These are phyloP conservation scores for Luffa acutangula DNA, from an alignment of 306 rosid genomes.

Conservation along the genomic window DNA sequence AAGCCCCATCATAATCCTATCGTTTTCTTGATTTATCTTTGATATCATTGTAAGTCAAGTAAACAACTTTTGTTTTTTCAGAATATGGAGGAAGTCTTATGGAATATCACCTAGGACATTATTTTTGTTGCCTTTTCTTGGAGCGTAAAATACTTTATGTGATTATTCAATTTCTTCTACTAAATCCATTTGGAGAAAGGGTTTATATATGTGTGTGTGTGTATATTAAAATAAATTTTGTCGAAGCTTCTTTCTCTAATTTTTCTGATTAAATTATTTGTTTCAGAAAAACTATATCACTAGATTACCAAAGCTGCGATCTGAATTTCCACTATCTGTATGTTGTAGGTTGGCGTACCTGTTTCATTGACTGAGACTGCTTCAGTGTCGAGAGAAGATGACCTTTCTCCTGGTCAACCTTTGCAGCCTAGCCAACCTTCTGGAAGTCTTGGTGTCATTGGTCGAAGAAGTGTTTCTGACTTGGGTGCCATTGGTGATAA, in stretches of 20 bases:
- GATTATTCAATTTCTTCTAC: not conserved
- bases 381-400: constrained; percentile 61
- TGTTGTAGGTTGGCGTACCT: constrained; percentile 61
- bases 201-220: not conserved
- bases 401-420: constrained; percentile 87
- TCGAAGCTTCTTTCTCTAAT: not conserved
- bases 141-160: not conserved
- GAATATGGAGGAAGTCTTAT: not conserved
- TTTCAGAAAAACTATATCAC: not conserved
- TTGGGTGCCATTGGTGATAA: constrained; percentile 86
- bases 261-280: not conserved
- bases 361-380: constrained; percentile 57
- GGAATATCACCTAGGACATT: not conserved
- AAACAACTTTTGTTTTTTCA: not conserved
- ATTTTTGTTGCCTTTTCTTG: not conserved
- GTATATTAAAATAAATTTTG: not conserved
- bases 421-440: constrained; percentile 66
- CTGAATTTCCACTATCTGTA: constrained; percentile 8
- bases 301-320: not conserved
- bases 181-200: not conserved
- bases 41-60: not conserved
- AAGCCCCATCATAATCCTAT: not conserved
- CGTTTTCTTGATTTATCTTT: not conserved
- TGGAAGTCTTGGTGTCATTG: constrained; percentile 83
- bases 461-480: constrained; percentile 86